A percentile compares a stretch with the other conserved stretches of the same genome.
phyloP scores from a whole-genome alignment of 2,329 filamentous ascomycete species.

The Calonectria montana region DNA sequence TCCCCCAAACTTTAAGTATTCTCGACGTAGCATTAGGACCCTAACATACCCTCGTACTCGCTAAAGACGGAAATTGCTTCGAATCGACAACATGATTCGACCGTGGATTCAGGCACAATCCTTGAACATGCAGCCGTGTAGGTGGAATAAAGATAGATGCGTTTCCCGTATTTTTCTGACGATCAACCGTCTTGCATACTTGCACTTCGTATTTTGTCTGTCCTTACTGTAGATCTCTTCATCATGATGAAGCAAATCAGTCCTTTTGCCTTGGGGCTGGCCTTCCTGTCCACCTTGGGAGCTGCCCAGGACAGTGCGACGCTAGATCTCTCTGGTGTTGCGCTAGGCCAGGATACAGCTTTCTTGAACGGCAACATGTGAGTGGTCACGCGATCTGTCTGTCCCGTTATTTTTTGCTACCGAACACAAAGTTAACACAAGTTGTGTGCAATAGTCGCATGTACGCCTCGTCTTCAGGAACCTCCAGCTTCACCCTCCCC shows the following conservation, averaged over 20 bases:
- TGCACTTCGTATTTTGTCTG: constrained; percentile 6
- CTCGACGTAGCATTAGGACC: not conserved
- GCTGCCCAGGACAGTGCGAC: not conserved
- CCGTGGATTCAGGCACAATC: not conserved
- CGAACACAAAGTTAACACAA: not conserved
- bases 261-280: not conserved
- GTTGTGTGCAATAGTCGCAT: not conserved
- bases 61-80: constrained; percentile 1
- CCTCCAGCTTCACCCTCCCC: not conserved
- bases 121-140: not conserved
- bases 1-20: not conserved
- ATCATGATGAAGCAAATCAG: not conserved
- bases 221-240: not conserved
- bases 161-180: constrained; percentile 2
- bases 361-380: not conserved
- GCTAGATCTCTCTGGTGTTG: not conserved
- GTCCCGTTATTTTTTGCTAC: not conserved
- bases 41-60: not conserved
- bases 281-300: constrained; percentile 6
- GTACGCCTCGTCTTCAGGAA: not conserved
- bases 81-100: not conserved
- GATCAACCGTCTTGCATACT: constrained; percentile 8
- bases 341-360: not conserved
- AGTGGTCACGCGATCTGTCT: not conserved
- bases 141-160: not conserved